Evolutionary conservation across 108 stramenopile species (phyloP).

Genomic region (Parietichytrium sp.): DNA sequence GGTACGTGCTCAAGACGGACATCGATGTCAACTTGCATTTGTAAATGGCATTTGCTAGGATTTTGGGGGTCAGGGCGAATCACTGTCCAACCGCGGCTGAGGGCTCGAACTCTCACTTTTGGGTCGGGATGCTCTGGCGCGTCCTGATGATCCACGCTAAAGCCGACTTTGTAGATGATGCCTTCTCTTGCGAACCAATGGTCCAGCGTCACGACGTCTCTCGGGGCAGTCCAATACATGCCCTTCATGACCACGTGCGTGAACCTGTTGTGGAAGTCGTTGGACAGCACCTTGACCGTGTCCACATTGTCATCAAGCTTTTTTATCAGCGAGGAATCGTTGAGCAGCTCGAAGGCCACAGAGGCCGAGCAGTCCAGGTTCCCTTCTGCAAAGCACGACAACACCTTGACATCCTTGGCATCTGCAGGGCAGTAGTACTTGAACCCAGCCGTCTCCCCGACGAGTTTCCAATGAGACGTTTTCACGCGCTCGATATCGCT

Average conservation of each 20-base stretch:
- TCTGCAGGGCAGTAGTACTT: background rate
- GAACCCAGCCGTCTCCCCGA: background rate
- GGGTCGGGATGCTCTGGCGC: background rate
- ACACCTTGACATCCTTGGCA: background rate
- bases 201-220: constrained; percentile 6
- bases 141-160: background rate
- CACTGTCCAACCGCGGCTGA: background rate
- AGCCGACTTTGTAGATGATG: constrained; percentile 2
- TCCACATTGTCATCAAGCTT: constrained; percentile 2
- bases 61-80: background rate
- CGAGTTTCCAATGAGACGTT: background rate
- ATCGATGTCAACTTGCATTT: background rate
- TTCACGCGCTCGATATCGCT: background rate
- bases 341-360: background rate
- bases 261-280: background rate
- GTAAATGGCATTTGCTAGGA: background rate
- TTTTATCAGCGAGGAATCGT: background rate
- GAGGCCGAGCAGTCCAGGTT: background rate
- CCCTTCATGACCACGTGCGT: constrained; percentile 7
- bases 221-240: constrained; percentile 33
- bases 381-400: constrained; percentile 13
- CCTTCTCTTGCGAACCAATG: background rate
- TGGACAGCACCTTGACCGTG: background rate
- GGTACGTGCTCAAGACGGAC: background rate
- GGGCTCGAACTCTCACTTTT: background rate